Conservation (phyloP, 352 stramenopile genomes). For the Phytophthora podocarpi region DNA sequence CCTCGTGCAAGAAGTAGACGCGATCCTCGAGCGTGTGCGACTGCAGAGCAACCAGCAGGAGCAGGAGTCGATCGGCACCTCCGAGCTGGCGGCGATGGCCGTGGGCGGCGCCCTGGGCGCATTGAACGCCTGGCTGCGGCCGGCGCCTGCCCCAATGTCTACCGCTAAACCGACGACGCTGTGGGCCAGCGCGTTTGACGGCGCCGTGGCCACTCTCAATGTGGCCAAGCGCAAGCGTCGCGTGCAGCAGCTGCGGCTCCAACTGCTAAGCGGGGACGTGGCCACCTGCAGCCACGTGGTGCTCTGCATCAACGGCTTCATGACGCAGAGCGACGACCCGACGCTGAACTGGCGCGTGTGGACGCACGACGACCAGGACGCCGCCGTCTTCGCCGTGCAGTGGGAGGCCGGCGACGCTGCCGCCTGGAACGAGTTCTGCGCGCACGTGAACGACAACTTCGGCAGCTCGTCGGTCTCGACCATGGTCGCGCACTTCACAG, state of each 20-base stretch:
- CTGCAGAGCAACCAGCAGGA: conserved; percentile 60
- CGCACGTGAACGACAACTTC: conserved; percentile 73
- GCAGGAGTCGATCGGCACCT: conserved; percentile 45
- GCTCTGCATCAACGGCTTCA: conserved; percentile 88
- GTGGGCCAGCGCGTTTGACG: conserved; percentile 78
- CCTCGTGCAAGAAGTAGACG: conserved; percentile 53
- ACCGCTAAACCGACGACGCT: conserved; percentile 35
- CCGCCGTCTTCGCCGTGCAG: conserved; percentile 70
- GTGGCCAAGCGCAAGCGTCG: conserved; percentile 64
- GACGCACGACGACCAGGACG: conserved; percentile 32
- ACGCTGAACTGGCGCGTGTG: conserved; percentile 67
- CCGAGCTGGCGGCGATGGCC: conserved; percentile 67
- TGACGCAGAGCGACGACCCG: conserved; percentile 79
- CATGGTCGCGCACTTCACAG: conserved; percentile 76
- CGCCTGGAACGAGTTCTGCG: conserved; percentile 82
- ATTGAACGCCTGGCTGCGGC: conserved; percentile 70
- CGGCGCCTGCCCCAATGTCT: conserved; percentile 9
- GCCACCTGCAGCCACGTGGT: conserved; percentile 59
- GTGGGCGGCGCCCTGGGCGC: conserved; percentile 67
- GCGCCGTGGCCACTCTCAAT: conserved; percentile 75
- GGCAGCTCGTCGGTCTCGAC: conserved; percentile 48
- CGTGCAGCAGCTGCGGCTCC: conserved; percentile 71
- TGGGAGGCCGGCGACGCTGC: conserved; percentile 79
- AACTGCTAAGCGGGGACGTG: conserved; percentile 71
- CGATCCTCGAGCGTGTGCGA: conserved; percentile 52